Evolutionary conservation across 2,329 filamentous ascomycete genomes (phyloP).

Genomic region (Epichloe sibirici): DNA sequence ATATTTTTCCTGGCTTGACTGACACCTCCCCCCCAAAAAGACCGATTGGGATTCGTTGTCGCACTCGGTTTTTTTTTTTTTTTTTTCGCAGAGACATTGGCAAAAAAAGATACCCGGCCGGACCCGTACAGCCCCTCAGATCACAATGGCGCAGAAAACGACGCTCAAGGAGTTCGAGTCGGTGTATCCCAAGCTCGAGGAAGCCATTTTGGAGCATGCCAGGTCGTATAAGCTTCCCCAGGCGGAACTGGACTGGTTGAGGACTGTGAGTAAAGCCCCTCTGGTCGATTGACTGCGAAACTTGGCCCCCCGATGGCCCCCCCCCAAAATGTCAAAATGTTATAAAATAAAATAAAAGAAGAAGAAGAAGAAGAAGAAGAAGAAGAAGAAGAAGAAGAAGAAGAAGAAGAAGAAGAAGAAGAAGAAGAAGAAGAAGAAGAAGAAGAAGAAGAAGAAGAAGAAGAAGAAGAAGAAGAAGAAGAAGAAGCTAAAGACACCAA

Average conservation of each 20-base stretch:
- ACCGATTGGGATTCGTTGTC: no score
- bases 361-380: no score
- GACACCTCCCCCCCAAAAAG: no score
- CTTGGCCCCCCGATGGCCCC: no score
- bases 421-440: background rate
- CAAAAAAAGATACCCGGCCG: no score
- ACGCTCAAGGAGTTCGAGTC: constrained; percentile 80
- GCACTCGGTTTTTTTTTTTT: no score
- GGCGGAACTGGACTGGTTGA: constrained; percentile 75
- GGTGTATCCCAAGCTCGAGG: constrained; percentile 75
- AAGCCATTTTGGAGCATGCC: constrained; percentile 69
- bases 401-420: background rate
- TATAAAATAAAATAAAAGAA: background rate
- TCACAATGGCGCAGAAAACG: constrained; percentile 53
- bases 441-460: background rate
- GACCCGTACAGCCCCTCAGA: no score
- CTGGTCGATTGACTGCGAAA: no score
- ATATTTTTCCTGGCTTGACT: no score
- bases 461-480: background rate
- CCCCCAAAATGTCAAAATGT: no score
- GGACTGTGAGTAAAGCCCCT: constrained; percentile 45
- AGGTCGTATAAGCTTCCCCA: constrained; percentile 72
- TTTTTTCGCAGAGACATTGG: no score
- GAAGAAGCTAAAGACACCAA: background rate
- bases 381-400: no score